phyloP scores from a whole-genome alignment of 768 basidiomycete species.

The Favolaschia claudopus region DNA sequence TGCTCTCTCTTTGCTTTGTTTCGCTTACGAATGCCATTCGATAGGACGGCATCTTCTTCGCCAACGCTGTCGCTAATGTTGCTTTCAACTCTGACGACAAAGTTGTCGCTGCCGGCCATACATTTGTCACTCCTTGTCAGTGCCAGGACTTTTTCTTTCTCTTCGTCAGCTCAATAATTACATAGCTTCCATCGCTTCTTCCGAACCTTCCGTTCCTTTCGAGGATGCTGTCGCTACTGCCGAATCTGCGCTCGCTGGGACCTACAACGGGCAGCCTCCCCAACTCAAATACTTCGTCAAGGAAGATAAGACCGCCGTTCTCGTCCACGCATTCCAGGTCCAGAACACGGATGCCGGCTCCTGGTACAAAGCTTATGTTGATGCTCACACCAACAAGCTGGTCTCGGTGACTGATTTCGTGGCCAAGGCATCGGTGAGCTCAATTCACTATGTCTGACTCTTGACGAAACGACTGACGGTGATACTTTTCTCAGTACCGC shows the following conservation, averaged over 20 bases:
- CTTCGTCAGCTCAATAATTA: not conserved
- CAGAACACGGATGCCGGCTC: slow-evolving; percentile 32
- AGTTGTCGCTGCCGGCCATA: slow-evolving; percentile 23
- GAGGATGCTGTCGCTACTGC: slow-evolving; percentile 39
- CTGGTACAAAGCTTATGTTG: slow-evolving; percentile 58
- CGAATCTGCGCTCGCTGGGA: slow-evolving; percentile 35
- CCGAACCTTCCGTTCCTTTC: slow-evolving; percentile 37
- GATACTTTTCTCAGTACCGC: slow-evolving; percentile 15
- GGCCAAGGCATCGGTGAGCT: slow-evolving; percentile 43
- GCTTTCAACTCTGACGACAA: slow-evolving; percentile 29
- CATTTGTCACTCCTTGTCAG: slow-evolving; percentile 23
- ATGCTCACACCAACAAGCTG: slow-evolving; percentile 49
- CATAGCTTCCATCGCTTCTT: slow-evolving; percentile 24
- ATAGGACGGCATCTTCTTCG: slow-evolving; percentile 37
- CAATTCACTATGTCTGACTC: slow-evolving; percentile 48
- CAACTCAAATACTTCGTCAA: slow-evolving; percentile 42
- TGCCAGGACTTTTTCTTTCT: slow-evolving; percentile 20
- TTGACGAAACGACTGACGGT: slow-evolving; percentile 45
- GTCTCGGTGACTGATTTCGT: slow-evolving; percentile 55
- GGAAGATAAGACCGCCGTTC: slow-evolving; percentile 36
- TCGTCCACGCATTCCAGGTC: slow-evolving; percentile 37
- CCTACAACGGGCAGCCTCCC: slow-evolving; percentile 37
- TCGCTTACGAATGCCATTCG: not conserved
- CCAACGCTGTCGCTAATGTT: slow-evolving; percentile 38
- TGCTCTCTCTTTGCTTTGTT: not conserved